Percentiles rank a stretch among this genome's conserved stretches.
Evolutionary conservation across 192 early-diverging fungal genomes (phyloP).

Genomic region (Diversispora eburnea): DNA sequence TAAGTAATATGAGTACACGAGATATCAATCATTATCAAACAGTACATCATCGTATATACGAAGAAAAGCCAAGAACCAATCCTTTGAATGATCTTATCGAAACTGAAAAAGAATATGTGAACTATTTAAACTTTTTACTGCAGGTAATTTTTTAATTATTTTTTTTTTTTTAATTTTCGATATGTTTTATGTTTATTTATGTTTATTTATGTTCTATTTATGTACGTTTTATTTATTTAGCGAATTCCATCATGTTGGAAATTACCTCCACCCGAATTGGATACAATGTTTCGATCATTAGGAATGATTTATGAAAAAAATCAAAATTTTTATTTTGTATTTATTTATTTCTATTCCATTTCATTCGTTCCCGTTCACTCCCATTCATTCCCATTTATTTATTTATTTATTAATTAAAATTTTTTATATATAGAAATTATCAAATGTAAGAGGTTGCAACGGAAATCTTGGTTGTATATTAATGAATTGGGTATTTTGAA

Average conservation of each 20-base stretch:
- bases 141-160: constrained; percentile 38
- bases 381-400: background rate
- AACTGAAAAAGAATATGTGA: constrained; percentile 51
- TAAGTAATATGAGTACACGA: background rate
- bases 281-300: constrained; percentile 41
- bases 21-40: constrained; percentile 12
- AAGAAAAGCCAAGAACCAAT: constrained; percentile 37
- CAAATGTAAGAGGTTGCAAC: no score
- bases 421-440: background rate
- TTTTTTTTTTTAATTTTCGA: background rate
- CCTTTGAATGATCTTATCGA: constrained; percentile 53
- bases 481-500: no score
- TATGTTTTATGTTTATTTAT: background rate
- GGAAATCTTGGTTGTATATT: no score
- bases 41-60: constrained; percentile 30
- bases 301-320: constrained; percentile 51
- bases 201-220: constrained; percentile 1
- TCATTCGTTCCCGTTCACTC: background rate
- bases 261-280: constrained; percentile 48
- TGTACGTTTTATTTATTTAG: constrained; percentile 25
- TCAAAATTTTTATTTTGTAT: constrained; percentile 45
- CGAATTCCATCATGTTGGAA: constrained; percentile 54
- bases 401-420: background rate
- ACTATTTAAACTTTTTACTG: constrained; percentile 48
- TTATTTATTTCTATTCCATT: background rate